These are phyloP conservation scores for Aaosphaeria pasadenensis DNA, from an alignment of 2,329 filamentous ascomycete genomes.

Conservation along the genomic window DNA sequence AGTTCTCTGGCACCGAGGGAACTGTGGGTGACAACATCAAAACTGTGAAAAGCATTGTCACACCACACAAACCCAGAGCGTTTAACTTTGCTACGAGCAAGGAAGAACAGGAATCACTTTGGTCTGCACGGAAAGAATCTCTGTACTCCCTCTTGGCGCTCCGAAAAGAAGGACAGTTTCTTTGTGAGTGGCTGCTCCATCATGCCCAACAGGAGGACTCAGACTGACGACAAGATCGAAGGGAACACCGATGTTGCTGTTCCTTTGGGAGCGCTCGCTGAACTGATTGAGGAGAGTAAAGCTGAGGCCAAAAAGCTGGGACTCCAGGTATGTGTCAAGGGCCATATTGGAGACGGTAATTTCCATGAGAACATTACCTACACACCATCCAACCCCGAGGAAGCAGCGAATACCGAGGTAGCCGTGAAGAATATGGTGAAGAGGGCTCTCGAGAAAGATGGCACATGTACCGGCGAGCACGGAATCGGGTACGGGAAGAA, in stretches of 20 bases:
- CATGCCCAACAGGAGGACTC: background rate
- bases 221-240: background rate
- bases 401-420: constrained; percentile 21
- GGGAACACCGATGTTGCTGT: background rate
- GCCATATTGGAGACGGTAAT: constrained; percentile 63
- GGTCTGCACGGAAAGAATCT: background rate
- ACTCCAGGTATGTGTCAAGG: constrained; percentile 52
- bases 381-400: constrained; percentile 15
- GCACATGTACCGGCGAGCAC: constrained; percentile 81
- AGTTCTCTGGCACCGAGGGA: constrained; percentile 59
- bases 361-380: constrained; percentile 34
- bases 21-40: constrained; percentile 64
- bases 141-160: background rate
- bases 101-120: background rate
- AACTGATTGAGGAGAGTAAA: background rate
- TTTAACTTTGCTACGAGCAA: background rate
- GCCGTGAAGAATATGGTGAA: constrained; percentile 65
- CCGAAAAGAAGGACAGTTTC: background rate
- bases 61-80: constrained; percentile 24
- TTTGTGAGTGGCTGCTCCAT: background rate
- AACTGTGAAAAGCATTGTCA: constrained; percentile 63
- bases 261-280: background rate
- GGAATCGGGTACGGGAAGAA: constrained; percentile 79
- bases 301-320: constrained; percentile 3
- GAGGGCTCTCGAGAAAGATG: constrained; percentile 71